Evolutionary conservation across 306 rosid species (phyloP), one percentile per base, ranked within the genome.

Genomic region (Vigna angularis): DNA sequence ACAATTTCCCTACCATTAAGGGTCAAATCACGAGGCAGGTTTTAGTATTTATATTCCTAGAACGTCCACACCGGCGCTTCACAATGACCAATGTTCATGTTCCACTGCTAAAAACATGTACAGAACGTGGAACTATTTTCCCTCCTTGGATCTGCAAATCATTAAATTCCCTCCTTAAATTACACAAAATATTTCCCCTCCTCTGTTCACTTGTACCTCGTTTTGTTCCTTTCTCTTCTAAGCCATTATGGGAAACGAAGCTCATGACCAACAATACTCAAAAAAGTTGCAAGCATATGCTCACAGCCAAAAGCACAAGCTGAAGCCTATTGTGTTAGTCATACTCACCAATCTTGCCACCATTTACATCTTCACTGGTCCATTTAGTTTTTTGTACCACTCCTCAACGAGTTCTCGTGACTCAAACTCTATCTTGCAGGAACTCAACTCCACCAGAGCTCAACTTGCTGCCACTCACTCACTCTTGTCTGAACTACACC

Each of bases 401-500:
- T 76, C 66, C 36, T 73, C 82, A 17, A 3, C 10, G 7, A 76
- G 72, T 74, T 66, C 48, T n/a, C 7, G 28, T 75, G 79, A 45
- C 17, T 64, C 87, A 13, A 75, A 42, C 38, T 77, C 81, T 9
- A 56, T 81, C 22, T 67, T 74, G 71, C 82, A 85, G 49, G 87
- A 85, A 73, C 87, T 83, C 34, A 83, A 81, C 53, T 74, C 87
- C 58, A 79, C 86, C 17, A 79, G 32, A 86, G 63, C 87, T 76
- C 83, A 84, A 71, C 88, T 85, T 67, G 67, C 49, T 15, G 67
- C 81, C 0, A 81, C 83, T 49, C 74, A 76, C 10, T 78, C 88
- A 32, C 40, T 88, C 58, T 73, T 84, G 72, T 67, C 74, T 22
- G 63, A 86, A 72, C 73, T 88, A 7, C 72, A 82, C 26, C 84